Evolutionary conservation across 176 grass and related monocot species (phyloP).

Genomic region (Rhipidocladum racemiflorum): DNA sequence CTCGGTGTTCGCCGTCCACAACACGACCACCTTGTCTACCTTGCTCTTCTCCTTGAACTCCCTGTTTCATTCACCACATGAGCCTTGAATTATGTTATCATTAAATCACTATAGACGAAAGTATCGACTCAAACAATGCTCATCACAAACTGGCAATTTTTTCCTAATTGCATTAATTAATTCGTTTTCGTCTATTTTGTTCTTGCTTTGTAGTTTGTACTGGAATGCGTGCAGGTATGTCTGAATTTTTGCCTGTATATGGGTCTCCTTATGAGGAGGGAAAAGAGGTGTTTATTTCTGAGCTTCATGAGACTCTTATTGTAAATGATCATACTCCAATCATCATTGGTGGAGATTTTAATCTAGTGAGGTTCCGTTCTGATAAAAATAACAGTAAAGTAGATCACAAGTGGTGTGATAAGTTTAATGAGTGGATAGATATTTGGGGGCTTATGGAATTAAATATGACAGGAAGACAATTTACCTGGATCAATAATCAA

Average conservation of each 20-base stretch:
- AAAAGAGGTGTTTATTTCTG: too few species aligned
- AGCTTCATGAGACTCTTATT: too few species aligned
- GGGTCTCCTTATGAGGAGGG: too few species aligned
- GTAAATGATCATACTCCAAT: too few species aligned
- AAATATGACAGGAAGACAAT: too few species aligned
- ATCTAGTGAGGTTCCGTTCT: too few species aligned
- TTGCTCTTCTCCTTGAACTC: slow-evolving; percentile 80
- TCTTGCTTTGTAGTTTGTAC: not conserved
- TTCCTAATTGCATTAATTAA: not conserved
- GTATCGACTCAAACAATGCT: not conserved
- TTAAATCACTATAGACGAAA: not conserved
- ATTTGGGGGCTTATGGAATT: too few species aligned
- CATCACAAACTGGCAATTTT: not conserved
- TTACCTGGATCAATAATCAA: too few species aligned
- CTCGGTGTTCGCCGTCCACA: slow-evolving; percentile 76
- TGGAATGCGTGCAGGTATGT: not conserved
- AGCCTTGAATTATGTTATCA: not conserved
- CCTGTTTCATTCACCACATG: slow-evolving; percentile 13
- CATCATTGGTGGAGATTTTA: too few species aligned
- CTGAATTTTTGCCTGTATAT: not conserved
- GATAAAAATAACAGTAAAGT: too few species aligned
- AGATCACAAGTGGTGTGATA: too few species aligned
- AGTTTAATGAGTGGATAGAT: too few species aligned
- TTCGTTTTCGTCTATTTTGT: not conserved
- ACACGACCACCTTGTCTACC: slow-evolving; percentile 63